Evolutionary conservation across 1,284 basidiomycete species (phyloP), one percentile per base, ranked within the genome.

Genomic region (Sanghuangporus weigelae): DNA sequence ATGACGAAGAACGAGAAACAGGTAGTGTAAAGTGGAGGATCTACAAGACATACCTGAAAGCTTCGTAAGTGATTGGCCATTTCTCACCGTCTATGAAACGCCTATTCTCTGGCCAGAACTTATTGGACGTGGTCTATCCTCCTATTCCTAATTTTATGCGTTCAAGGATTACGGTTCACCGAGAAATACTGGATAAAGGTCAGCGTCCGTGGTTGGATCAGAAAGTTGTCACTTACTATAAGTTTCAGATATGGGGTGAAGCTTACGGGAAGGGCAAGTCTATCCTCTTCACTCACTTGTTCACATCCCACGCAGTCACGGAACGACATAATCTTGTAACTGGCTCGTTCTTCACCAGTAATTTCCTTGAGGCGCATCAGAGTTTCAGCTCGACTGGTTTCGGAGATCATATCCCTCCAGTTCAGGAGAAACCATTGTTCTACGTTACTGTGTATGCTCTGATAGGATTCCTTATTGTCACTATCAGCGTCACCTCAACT

Each of bases 101-200:
- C 31, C 44, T 50, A 51, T 72, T 72, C 46, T 61, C 49, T 53
- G 68, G 16, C 59, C 60, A 90, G 83, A 36, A 86, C 80, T 19
- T 89, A 88, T 68, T 83, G 81, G 81, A 84, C 84, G 6, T 78
- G 88, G 88, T 72, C 63, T 10, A 79, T 84, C 64, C 72, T 87
- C 5, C 70, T 73, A 7, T 62, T 78, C 44, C 69, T 87, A 31
- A 79, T 86, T n/a, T 66, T 86, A 5, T 63, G 84, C 12, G 76
- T 76, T 14, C 82, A 77, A 67, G n/a, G 73, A 26, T 69, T 86
- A 16, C 78, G 80, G 14, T 76, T 87, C 7, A 75, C 74, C 50
- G 87, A 89, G 71, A 89, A 86, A 71, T 67, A 87, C 7, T 93
- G 91, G 90, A 86, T 93, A 67, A 90, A 83, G 78, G 83, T 89